Conservation (phyloP, 2,329 filamentous ascomycete species). For the Fusarium concolor region DNA sequence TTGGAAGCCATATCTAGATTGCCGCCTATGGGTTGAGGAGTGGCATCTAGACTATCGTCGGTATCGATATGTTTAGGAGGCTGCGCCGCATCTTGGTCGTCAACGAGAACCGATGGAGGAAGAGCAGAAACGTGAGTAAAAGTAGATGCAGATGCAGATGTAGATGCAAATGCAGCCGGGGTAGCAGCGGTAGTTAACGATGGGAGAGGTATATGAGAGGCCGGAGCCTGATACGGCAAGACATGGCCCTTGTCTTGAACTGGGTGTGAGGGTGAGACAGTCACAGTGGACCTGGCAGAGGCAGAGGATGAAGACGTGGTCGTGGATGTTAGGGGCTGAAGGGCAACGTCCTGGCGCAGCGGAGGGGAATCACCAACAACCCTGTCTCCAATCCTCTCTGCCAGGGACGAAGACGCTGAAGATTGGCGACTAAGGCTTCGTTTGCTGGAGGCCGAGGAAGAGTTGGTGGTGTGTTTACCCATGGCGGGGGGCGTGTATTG, state of each 20-base stretch:
- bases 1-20: slow-evolving; percentile 51
- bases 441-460: slow-evolving; percentile 32
- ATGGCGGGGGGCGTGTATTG: slow-evolving; percentile 44
- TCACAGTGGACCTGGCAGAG: slow-evolving; percentile 45
- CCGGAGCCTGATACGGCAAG: slow-evolving; percentile 41
- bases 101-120: slow-evolving; percentile 1
- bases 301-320: slow-evolving; percentile 40
- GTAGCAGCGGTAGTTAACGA: slow-evolving; percentile 39
- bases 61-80: slow-evolving; percentile 14
- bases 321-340: slow-evolving; percentile 48
- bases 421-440: slow-evolving; percentile 40
- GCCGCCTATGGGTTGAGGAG: slow-evolving; percentile 28
- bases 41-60: slow-evolving; percentile 44
- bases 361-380: slow-evolving; percentile 45
- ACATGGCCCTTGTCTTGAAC: slow-evolving; percentile 43
- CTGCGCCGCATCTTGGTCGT: slow-evolving; percentile 25
- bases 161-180: slow-evolving; percentile 23
- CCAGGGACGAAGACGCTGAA: slow-evolving; percentile 40
- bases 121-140: slow-evolving; percentile 1
- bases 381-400: slow-evolving; percentile 39
- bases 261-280: slow-evolving; percentile 44
- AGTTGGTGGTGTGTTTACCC: slow-evolving; percentile 40
- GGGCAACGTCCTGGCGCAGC: slow-evolving; percentile 48
- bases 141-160: slow-evolving; percentile 23
- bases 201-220: slow-evolving; percentile 40